Conservation (phyloP, 2,329 filamentous ascomycete genomes). For the Fusarium keratoplasticum region DNA sequence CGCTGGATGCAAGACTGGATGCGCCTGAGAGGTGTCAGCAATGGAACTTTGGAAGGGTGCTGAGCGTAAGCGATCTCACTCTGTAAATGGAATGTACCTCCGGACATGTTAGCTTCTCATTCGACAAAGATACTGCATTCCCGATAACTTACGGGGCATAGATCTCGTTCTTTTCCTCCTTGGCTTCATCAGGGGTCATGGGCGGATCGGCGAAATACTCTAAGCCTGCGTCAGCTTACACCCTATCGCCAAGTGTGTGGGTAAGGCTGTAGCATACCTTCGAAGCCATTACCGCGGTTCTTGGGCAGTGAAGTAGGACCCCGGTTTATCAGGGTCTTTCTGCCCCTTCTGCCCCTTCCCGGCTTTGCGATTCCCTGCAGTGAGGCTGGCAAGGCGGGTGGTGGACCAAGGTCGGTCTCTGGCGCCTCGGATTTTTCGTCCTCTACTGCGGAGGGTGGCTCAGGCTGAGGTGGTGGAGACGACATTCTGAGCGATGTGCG, state of each 20-base stretch:
- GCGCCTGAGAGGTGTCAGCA: slow-evolving; percentile 63
- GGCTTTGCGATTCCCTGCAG: slow-evolving; percentile 31
- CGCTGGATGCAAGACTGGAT: slow-evolving; percentile 88
- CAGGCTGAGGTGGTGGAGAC: neutral
- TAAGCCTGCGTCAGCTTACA: slow-evolving; percentile 40
- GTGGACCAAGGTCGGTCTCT: neutral
- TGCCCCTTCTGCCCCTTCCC: slow-evolving; percentile 32
- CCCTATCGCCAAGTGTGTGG: neutral
- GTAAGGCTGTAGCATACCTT: slow-evolving; percentile 58
- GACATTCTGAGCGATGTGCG: slow-evolving; percentile 4
- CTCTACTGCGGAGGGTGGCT: neutral
- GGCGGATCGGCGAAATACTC: slow-evolving; percentile 85
- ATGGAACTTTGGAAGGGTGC: neutral
- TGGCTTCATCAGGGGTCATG: slow-evolving; percentile 75
- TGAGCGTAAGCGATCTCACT: slow-evolving; percentile 54
- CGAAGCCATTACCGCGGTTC: slow-evolving; percentile 73
- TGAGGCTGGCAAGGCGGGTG: slow-evolving; percentile 13
- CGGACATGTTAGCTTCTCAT: slow-evolving; percentile 29
- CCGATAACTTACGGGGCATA: slow-evolving; percentile 70
- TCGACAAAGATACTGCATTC: neutral
- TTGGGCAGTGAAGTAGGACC: slow-evolving; percentile 57
- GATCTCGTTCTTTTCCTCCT: slow-evolving; percentile 71
- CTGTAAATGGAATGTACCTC: slow-evolving; percentile 65
- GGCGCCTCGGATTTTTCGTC: neutral
- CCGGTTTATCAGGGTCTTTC: slow-evolving; percentile 38